These are phyloP conservation scores for Kitagawia praeruptora DNA, from an alignment of 129 eudicot species.

Conservation along the genomic window DNA sequence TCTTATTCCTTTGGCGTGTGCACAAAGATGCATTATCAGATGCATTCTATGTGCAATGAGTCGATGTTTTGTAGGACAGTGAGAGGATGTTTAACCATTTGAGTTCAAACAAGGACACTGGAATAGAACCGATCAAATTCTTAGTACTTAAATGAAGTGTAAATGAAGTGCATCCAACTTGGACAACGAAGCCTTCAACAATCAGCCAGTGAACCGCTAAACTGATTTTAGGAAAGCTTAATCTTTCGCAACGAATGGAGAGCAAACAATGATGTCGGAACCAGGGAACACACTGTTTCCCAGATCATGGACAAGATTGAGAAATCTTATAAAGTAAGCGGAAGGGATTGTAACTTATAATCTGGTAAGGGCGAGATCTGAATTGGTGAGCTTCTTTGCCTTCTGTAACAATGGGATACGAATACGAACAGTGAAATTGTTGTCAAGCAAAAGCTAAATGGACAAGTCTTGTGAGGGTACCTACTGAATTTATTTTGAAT, in stretches of 20 bases:
- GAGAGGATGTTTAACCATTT: constrained; percentile 28
- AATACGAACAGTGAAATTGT: constrained; percentile 27
- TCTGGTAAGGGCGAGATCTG: constrained; percentile 35
- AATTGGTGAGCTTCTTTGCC: constrained; percentile 33
- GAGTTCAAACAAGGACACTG: constrained; percentile 42
- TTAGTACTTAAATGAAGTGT: constrained; percentile 45
- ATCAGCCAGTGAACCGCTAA: constrained; percentile 21
- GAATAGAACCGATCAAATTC: constrained; percentile 35
- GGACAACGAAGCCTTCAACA: constrained; percentile 8
- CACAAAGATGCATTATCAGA: not conserved
- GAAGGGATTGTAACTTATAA: constrained; percentile 6
- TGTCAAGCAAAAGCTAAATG: constrained; percentile 33
- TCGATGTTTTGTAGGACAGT: constrained; percentile 44
- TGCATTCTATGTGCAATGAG: constrained; percentile 13
- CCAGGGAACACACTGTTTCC: constrained; percentile 32
- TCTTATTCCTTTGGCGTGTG: not conserved
- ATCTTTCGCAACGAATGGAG: not conserved
- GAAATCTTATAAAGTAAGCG: constrained; percentile 16
- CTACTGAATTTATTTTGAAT: constrained; percentile 33
- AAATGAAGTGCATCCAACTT: constrained; percentile 37
- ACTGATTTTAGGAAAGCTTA: too few relatives aligned
- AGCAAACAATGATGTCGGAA: constrained; percentile 18
- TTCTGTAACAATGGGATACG: constrained; percentile 26
- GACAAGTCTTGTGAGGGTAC: constrained; percentile 25
- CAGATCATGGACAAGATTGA: constrained; percentile 26